Base-by-base conservation (phyloP, 2,329 filamentous ascomycete genomes). In the Kalaharituber pfeilii region DNA sequence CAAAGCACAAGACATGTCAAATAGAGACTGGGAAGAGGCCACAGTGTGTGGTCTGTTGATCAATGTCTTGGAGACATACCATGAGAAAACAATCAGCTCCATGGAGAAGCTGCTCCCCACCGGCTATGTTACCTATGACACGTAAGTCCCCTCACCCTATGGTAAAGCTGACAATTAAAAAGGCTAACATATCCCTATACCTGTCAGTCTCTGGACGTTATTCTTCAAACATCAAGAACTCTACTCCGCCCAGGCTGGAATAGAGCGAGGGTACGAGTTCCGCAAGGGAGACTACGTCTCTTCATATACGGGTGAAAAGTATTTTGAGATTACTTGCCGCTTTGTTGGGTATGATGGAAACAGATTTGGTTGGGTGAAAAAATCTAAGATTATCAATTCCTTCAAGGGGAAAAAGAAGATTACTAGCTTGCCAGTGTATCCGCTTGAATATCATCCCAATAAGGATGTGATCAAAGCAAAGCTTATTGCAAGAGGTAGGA, bases 281-380 rank as follows among this genome's bases (percentile, higher is more conserved):
- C n/a, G n/a, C n/a, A n/a, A n/a, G n/a, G n/a, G n/a, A n/a, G n/a
- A n/a, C n/a, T n/a, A n/a, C n/a, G n/a, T n/a, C n/a, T n/a, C n/a
- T n/a, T n/a, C n/a, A n/a, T n/a, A n/a, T n/a, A n/a, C 84, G 64
- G 80, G 79, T 59, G 84, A 84, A 3, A 76, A 81, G 18, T 89
- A 77, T 69, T 93, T 88, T 68, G 77, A 74, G 60, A 74, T 94
- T 13, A 82, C 89, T 60, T 86, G 82, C 22, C 69, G 74, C 39
- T 94, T 91, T 62, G 75, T 94, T 25, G 86, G 94, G 64, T 94
- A 86, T 57, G 86, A 94, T 62, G 88, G 87, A 55, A 93, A 93
- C 66, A 75, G 77, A 5, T 93, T 88, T 65, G 87, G 86, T 2
- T 81, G 82, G 63, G 84, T 84, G 15, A 79, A 33, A 79, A 87